Conservation (phyloP, 768 basidiomycete genomes). For the Tricholoma hemisulphureum region DNA sequence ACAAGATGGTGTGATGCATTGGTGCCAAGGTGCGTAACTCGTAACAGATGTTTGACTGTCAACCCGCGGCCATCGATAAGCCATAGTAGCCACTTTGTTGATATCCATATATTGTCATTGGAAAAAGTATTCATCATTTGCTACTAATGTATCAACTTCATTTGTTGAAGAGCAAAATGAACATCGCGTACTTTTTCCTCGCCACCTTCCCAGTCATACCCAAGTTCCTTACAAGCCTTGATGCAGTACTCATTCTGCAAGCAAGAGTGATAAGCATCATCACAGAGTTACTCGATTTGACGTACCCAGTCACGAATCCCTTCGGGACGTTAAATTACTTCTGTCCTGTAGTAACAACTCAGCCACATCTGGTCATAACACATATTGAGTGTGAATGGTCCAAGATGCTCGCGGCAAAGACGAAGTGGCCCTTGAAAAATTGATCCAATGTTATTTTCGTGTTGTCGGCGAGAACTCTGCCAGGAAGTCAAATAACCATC, state of each 20-base stretch:
- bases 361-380: constrained; percentile 29
- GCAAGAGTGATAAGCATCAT: background rate
- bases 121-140: constrained; percentile 18
- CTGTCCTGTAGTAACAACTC: constrained; percentile 26
- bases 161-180: background rate
- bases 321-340: constrained; percentile 19
- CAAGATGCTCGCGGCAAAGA: constrained; percentile 21
- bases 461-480: constrained; percentile 25
- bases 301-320: constrained; percentile 28
- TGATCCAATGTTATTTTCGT: constrained; percentile 20
- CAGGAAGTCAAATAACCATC: constrained; percentile 8
- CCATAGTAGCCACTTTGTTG: constrained; percentile 20
- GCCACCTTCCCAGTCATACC: constrained; percentile 16
- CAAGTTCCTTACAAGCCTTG: constrained; percentile 2
- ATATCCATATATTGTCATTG: constrained; percentile 25
- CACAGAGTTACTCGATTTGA: background rate
- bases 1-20: constrained; percentile 19
- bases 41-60: constrained; percentile 16
- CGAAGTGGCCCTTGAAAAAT: constrained; percentile 23
- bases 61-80: constrained; percentile 14
- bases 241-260: constrained; percentile 1
- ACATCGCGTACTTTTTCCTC: constrained; percentile 15
- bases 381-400: constrained; percentile 29
- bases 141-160: constrained; percentile 1
- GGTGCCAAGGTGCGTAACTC: constrained; percentile 15